phyloP scores from a whole-genome alignment of 139 green algal species.

The Chara braunii region DNA sequence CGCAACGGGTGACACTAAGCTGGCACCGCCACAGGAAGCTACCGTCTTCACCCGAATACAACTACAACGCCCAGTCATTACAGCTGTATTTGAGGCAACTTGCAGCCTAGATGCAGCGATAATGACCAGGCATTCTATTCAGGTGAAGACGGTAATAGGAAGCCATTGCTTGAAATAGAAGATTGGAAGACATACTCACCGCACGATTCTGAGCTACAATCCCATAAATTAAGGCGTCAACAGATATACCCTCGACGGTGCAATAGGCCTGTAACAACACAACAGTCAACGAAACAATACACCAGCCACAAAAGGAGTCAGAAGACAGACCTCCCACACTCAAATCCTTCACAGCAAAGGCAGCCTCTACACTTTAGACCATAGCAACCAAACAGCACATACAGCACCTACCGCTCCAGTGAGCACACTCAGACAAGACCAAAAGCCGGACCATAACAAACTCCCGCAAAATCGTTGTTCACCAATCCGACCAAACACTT shows the following conservation, averaged over 20 bases:
- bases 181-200: background rate
- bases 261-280: slow-evolving; percentile 25
- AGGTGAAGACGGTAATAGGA: background rate
- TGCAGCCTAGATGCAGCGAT: background rate
- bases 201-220: slow-evolving; percentile 12
- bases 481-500: background rate
- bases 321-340: background rate
- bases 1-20: too few relatives aligned
- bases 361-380: background rate
- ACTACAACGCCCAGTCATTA: background rate
- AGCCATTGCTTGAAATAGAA: background rate
- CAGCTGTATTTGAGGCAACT: background rate
- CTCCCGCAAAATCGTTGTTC: background rate
- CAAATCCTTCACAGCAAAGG: background rate
- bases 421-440: too few relatives aligned
- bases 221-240: slow-evolving; percentile 25
- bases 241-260: slow-evolving; percentile 13
- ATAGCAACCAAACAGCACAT: background rate
- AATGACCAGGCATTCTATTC: too few relatives aligned
- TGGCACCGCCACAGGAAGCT: background rate
- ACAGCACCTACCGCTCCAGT: too few relatives aligned
- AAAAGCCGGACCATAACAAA: background rate
- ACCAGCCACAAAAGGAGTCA: background rate
- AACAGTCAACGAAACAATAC: background rate
- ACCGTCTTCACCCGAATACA: background rate